A percentile compares a stretch with the other conserved stretches of the same genome.
These are phyloP conservation scores for Physcomitrellopsis africana DNA, from an alignment of 225 moss, liverwort and hornwort genomes.

Conservation along the genomic window DNA sequence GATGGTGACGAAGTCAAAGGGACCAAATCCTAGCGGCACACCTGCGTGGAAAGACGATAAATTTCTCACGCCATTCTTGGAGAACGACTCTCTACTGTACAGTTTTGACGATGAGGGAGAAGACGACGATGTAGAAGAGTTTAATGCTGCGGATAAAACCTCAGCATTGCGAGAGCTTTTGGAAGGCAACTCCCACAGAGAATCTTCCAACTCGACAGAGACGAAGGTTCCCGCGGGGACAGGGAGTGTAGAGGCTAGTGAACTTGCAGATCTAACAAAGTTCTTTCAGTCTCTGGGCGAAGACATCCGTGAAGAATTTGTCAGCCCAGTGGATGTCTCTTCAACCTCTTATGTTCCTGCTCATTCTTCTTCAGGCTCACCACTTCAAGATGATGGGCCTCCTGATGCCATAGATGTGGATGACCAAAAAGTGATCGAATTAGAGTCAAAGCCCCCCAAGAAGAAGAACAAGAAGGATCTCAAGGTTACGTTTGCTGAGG, in stretches of 20 bases:
- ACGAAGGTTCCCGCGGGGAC: conserved; percentile 12
- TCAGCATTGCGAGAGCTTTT: conserved; percentile 43
- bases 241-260: background rate
- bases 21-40: conserved; percentile 8
- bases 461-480: conserved; percentile 61
- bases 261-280: conserved; percentile 37
- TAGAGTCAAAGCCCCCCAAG: conserved; percentile 24
- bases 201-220: conserved; percentile 19
- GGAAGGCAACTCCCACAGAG: conserved; percentile 11
- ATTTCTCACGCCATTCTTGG: conserved; percentile 59
- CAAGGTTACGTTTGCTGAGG: conserved; percentile 72
- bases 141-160: conserved; percentile 37
- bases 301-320: conserved; percentile 40
- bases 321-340: conserved; percentile 29
- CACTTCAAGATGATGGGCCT: conserved; percentile 5
- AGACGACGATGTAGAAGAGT: conserved; percentile 51
- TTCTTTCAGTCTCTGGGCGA: conserved; percentile 40
- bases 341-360: conserved; percentile 10
- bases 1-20: conserved; percentile 20
- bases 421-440: background rate
- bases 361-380: conserved; percentile 14
- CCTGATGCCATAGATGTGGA: conserved; percentile 1
- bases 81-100: conserved; percentile 73
- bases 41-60: conserved; percentile 67
- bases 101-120: conserved; percentile 67